Evolutionary conservation across 2,329 filamentous ascomycete genomes (phyloP).

Genomic region (Aspergillus fructus): DNA sequence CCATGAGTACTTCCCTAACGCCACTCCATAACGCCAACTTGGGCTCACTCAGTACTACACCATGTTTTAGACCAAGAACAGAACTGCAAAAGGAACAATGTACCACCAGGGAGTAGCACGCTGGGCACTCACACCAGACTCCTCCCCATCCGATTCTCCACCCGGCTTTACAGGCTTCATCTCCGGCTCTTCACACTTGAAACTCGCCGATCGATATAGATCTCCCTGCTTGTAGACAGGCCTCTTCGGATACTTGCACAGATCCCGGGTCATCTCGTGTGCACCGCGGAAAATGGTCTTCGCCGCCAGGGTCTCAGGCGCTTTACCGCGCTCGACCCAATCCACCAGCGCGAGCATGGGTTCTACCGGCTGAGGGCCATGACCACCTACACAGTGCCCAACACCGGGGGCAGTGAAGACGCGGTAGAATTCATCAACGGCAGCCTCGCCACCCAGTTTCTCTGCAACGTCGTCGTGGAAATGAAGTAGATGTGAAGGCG

Average conservation of each 20-base stretch:
- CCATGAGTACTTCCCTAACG: neutral
- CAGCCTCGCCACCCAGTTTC: neutral
- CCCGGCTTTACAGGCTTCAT: neutral
- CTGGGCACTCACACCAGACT: neutral
- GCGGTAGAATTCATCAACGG: slow-evolving; percentile 43
- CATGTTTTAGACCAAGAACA: neutral
- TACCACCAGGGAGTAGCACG: neutral
- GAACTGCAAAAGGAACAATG: neutral
- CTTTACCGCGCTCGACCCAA: slow-evolving; percentile 5
- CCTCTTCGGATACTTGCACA: neutral
- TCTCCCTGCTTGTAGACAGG: neutral
- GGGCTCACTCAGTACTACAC: neutral
- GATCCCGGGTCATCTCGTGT: neutral
- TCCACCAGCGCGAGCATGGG: neutral
- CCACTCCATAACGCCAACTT: neutral
- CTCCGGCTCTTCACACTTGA: neutral
- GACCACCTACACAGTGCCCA: slow-evolving; percentile 42
- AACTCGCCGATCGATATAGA: neutral
- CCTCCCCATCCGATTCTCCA: neutral
- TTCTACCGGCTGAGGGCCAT: neutral
- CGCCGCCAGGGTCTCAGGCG: slow-evolving; percentile 4
- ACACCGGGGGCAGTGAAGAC: slow-evolving; percentile 54
- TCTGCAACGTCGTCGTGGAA: neutral
- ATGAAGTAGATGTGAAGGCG: neutral
- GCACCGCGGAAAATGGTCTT: neutral